A percentile compares a stretch with the other conserved stretches of the same genome.
phyloP scores from a whole-genome alignment of 2,329 filamentous ascomycete species.

The Emergomyces pasteurianus region DNA sequence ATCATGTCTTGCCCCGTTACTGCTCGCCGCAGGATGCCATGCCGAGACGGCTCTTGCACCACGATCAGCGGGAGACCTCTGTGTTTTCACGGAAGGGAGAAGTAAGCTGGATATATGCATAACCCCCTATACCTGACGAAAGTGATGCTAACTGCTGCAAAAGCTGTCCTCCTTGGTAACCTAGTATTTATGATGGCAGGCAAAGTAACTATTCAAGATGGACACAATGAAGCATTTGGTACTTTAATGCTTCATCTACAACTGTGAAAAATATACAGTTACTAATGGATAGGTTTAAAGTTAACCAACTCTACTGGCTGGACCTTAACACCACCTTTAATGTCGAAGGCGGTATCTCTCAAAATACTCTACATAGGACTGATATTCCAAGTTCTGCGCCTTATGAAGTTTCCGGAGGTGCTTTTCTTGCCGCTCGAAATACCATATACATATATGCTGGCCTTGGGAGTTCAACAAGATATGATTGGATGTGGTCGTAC shows the following conservation, averaged over 20 bases:
- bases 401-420: constrained; percentile 1
- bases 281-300: not conserved
- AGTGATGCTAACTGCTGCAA: not conserved
- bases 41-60: not conserved
- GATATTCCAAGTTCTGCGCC: not conserved
- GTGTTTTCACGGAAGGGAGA: not conserved
- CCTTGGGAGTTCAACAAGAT: not conserved
- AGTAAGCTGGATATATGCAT: not conserved
- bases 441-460: constrained; percentile 2
- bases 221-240: constrained; percentile 2
- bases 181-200: constrained; percentile 1
- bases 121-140: not conserved
- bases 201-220: not conserved
- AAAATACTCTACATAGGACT: not conserved
- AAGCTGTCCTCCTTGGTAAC: constrained; percentile 3
- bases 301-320: constrained; percentile 1
- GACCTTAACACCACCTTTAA: constrained; percentile 3
- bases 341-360: not conserved
- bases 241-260: not conserved
- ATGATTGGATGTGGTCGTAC: constrained; percentile 4
- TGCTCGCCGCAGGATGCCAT: not conserved
- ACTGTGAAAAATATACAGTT: not conserved
- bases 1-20: not conserved
- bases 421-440: not conserved
- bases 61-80: not conserved